Evolutionary conservation across 495 filamentous ascomycete species (phyloP), one percentile per base, ranked within the genome.

Genomic region (Jackrogersella minutella): DNA sequence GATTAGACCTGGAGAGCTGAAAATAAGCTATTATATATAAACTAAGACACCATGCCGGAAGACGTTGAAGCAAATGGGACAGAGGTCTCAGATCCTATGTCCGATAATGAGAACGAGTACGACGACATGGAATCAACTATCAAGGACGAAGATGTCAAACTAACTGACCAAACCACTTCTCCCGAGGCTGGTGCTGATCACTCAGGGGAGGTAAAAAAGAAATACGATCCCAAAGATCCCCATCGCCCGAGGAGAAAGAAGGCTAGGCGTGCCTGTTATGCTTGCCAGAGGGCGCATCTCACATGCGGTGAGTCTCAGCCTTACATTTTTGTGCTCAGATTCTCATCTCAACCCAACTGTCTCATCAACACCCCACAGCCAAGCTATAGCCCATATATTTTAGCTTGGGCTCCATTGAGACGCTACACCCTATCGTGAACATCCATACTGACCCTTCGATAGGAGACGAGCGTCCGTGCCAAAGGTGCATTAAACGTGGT

Each of bases 261-360:
- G 84, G 95, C 95, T 30, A 84, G 94, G 68, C 85, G 95, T 73
- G 95, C 95, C 56, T 99, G 95, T 75, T 94, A 90, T 86, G 93
- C 96, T 26, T 99, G 95, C 78, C 95, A 99, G 78, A 85, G 96
- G 76, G 95, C 95, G 51, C 95, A 99, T 85, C 83, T 99, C 71
- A 99, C 95, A 64, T 99, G 95, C 79, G 93, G 95, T 99, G 90
- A 82, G 93, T 84, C 71, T 73, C 74, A 75, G 62, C 67, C 67
- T 70, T 57, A 59, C 33, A 49, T 49, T 57, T 44, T 55, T 58
- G 55, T 67, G 53, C 58, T 55, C 33, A 58, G 44, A 52, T 57
- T 57, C 58, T 60, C 64, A 62, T 66, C 56, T 43, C 43, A 62
- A 57, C 51, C 58, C 54, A 57, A 61, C 36, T 54, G 55, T 66